Evolutionary conservation across 1,284 basidiomycete species (phyloP), one percentile per base, ranked within the genome.

Genomic region (Caloboletus inedulis): DNA sequence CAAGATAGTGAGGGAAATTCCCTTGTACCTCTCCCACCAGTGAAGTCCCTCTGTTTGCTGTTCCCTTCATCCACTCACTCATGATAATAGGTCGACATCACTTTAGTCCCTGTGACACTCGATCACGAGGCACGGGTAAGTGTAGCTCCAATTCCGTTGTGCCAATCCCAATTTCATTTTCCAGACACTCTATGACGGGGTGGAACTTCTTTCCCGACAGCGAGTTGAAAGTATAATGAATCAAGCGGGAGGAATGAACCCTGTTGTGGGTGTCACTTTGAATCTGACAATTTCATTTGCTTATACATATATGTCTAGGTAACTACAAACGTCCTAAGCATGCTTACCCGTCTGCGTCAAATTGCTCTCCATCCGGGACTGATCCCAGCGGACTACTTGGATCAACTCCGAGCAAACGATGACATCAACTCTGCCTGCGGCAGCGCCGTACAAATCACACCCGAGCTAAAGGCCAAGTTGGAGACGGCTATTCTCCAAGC

Each of bases 271-370:
- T 52, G 18, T n/a, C 35, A 41, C 3, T 7, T 9, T 45, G 27
- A 36, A 43, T 34, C 30, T 52, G 7, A 19, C 37, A 23, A 16
- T 52, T 19, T 44, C 18, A 30, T 37, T 30, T 16, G 31, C 49
- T 59, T 14, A 59, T 40, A n/a, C 34, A 37, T 42, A 25, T n/a
- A n/a, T n/a, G n/a, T 52, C 16, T 54, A 89, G 87, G 74, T 82
- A 1, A 82, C 84, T 62, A 80, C 81, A 2, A 89, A 87, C 58
- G 81, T 92, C 5, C 70, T 92, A 31, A 87, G 88, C 56, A 82
- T 93, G 81, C 76, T 96, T 18, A 94, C 92, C 3, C 84, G 94
- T 31, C 77, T 96, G 72, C 84, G 94, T 16, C 94, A 96, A 70
- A 74, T 95, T 14, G 88, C 82, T 21, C 79, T 94, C 19, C 90